These are phyloP conservation scores for Diaporthe amygdali DNA, from an alignment of 2,329 filamentous ascomycete genomes.

Conservation along the genomic window DNA sequence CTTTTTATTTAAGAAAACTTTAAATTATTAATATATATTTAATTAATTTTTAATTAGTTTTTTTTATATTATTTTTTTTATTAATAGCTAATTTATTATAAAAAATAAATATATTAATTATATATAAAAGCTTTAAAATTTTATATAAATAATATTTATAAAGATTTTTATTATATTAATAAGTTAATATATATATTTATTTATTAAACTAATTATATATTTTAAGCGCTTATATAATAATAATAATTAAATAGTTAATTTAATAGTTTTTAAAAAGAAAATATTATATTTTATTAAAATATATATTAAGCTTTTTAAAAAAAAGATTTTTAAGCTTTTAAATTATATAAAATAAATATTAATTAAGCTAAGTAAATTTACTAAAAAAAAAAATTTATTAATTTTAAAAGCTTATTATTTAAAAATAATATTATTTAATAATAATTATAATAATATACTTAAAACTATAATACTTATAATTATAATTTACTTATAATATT, in stretches of 20 bases:
- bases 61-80: too few species aligned
- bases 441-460: neutral
- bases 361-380: neutral
- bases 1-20: neutral
- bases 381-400: neutral
- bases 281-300: neutral
- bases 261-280: neutral
- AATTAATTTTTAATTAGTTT: neutral
- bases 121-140: too few species aligned
- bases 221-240: neutral
- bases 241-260: neutral
- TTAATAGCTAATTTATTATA: too few species aligned
- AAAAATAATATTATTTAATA: neutral
- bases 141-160: too few species aligned
- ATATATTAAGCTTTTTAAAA: too few species aligned
- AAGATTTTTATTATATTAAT: too few species aligned
- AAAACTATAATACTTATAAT: neutral
- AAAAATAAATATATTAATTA: too few species aligned
- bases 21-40: neutral
- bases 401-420: too few species aligned
- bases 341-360: neutral
- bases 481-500: neutral
- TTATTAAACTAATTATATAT: neutral
- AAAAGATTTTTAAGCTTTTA: too few species aligned
- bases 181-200: too few species aligned